Evolutionary conservation across 169 alveolate species (phyloP), one percentile per base, ranked within the genome.

Genomic region (Sarcocystis neurona): DNA sequence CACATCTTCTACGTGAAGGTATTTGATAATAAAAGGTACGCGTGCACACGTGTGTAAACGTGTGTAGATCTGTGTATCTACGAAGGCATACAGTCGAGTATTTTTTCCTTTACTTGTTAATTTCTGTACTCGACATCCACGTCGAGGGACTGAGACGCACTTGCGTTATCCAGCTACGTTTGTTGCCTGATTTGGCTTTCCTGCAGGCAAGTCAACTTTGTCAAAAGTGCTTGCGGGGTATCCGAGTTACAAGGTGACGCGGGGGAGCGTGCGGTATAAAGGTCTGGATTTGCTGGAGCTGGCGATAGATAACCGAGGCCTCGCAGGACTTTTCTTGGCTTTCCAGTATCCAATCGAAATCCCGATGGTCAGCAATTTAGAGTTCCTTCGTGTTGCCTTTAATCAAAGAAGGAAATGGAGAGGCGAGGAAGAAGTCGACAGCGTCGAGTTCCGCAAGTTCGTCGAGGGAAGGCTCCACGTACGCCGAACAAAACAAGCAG

Each of bases 261-360:
- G 79, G 12, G 95, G 95, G 27, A 48, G 32, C 43, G 88, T 91
- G 58, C 72, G 66, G 58, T 93, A 63, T 56, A 93, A 93, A 66
- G 95, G 95, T 37, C 44, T 80, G 66, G 90, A 93, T 70, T 63
- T 93, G 78, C 46, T 78, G 30, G 79, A 48, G 70, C 85, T 78
- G 85, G 87, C 94, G 32, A 92, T 93, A 44, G 93, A 93, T 84
- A 84, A 87, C 70, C 90, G 95, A 44, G 89, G 92, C n/a, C 39
- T 89, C 30, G 84, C 91, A 41, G 95, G 95, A n/a, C 80, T 93
- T 2, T 93, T 93, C 58, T 77, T 93, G 75, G 94, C 95, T 34
- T 93, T 93, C 63, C 95, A 93, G 60, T 93, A 93, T 48, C 95
- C 95, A 41, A 78, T 93, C 30, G 95, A 93, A 77, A 87, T 93